A percentile compares a stretch with the other conserved stretches of the same genome.
phyloP scores from a whole-genome alignment of 2,329 filamentous ascomycete species.

The Alternaria gansuensis region DNA sequence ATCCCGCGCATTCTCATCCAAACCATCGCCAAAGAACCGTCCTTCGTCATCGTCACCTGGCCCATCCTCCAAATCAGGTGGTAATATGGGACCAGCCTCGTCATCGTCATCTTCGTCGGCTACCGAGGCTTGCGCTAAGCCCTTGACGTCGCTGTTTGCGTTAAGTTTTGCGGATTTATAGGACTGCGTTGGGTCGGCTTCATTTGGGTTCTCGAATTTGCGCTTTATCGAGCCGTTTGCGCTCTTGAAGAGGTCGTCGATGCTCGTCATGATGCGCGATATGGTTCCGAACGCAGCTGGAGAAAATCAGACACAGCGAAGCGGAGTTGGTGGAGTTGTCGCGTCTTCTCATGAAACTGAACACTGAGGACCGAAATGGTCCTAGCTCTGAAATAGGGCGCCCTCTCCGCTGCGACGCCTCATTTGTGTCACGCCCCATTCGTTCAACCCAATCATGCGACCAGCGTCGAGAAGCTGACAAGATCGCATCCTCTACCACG shows the following conservation, averaged over 20 bases:
- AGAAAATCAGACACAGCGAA: neutral
- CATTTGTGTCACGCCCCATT: constrained; percentile 1
- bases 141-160: constrained; percentile 60
- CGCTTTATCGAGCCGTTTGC: constrained; percentile 63
- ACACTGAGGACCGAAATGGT: constrained; percentile 10
- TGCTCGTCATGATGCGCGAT: constrained; percentile 61
- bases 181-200: constrained; percentile 64
- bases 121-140: constrained; percentile 58
- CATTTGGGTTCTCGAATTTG: constrained; percentile 65
- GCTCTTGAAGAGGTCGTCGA: constrained; percentile 71
- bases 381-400: constrained; percentile 16
- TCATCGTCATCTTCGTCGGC: constrained; percentile 58
- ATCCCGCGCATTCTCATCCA: constrained; percentile 80
- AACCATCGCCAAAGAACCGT: constrained; percentile 92
- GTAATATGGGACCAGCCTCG: constrained; percentile 64
- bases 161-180: constrained; percentile 69
- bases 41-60: constrained; percentile 80
- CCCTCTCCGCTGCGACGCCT: constrained; percentile 1
- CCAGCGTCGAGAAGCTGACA: too few relatives aligned
- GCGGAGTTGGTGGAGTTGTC: constrained; percentile 15
- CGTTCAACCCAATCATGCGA: neutral
- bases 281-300: neutral
- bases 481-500: too few relatives aligned
- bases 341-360: constrained; percentile 14
- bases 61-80: constrained; percentile 65